Conservation (phyloP, 305 asterid species). For the Galium porrigens region DNA sequence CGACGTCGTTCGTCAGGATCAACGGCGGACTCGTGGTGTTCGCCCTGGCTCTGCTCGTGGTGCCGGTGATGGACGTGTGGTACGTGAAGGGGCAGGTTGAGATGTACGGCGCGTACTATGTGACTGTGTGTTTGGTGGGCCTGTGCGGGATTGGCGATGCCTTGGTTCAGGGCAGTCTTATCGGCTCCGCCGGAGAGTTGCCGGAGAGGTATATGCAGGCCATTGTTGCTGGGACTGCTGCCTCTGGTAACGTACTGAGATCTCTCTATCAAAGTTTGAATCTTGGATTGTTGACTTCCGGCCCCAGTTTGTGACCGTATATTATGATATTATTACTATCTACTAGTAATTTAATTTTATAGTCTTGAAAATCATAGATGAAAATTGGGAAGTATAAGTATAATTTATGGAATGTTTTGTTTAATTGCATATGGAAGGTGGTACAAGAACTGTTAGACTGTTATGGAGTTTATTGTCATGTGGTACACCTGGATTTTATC, state of each 20-base stretch:
- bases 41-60: slow-evolving; percentile 41
- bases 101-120: slow-evolving; percentile 48
- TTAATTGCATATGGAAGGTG: background rate
- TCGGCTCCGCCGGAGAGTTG: slow-evolving; percentile 84
- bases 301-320: background rate
- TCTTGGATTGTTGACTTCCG: background rate
- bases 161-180: slow-evolving; percentile 74
- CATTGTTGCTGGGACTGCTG: slow-evolving; percentile 76
- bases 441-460: background rate
- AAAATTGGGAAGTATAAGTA: background rate
- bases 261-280: background rate
- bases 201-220: slow-evolving; percentile 93
- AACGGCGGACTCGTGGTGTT: slow-evolving; percentile 52
- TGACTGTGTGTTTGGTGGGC: slow-evolving; percentile 39
- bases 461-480: background rate
- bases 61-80: slow-evolving; percentile 63
- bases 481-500: background rate
- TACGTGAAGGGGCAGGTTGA: slow-evolving; percentile 63
- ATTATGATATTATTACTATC: background rate
- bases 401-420: background rate
- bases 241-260: slow-evolving; percentile 43
- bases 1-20: slow-evolving; percentile 42
- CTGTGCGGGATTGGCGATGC: slow-evolving; percentile 76
- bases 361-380: background rate
- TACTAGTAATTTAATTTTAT: no score